phyloP scores from a whole-genome alignment of 441 rosid genomes.

The Erodium chrysanthum region DNA sequence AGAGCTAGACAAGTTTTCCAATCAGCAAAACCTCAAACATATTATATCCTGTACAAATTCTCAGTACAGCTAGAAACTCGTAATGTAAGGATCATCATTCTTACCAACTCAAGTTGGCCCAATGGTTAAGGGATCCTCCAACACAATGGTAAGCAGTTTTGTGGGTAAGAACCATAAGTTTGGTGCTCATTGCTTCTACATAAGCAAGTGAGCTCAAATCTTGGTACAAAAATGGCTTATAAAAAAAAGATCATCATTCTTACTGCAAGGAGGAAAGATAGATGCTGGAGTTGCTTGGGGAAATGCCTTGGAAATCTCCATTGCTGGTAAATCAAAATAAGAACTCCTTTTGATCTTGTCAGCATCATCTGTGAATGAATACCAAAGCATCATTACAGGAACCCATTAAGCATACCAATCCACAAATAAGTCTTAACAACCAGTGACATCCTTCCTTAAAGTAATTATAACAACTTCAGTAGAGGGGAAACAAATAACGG shows the following conservation, averaged over 20 bases:
- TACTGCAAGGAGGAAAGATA: conserved; percentile 67
- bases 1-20: no score
- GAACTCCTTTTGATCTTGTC: conserved; percentile 40
- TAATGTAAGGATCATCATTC: conserved; percentile 14
- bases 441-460: no score
- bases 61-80: not conserved
- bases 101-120: no score
- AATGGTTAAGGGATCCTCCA: no score
- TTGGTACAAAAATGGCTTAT: no score
- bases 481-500: not conserved
- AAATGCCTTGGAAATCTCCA: conserved; percentile 73
- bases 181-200: no score
- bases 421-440: not conserved
- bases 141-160: no score
- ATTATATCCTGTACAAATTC: not conserved
- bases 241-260: conserved; percentile 18
- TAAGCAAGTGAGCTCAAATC: no score
- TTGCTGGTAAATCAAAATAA: conserved; percentile 54
- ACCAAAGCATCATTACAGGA: not conserved
- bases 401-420: no score
- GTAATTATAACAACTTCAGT: no score
- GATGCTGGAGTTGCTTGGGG: conserved; percentile 95
- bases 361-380: conserved; percentile 27
- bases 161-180: no score
- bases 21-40: not conserved